Conservation (phyloP, 371 early-diverging fungal genomes). For the Zancudomyces culisetae region DNA sequence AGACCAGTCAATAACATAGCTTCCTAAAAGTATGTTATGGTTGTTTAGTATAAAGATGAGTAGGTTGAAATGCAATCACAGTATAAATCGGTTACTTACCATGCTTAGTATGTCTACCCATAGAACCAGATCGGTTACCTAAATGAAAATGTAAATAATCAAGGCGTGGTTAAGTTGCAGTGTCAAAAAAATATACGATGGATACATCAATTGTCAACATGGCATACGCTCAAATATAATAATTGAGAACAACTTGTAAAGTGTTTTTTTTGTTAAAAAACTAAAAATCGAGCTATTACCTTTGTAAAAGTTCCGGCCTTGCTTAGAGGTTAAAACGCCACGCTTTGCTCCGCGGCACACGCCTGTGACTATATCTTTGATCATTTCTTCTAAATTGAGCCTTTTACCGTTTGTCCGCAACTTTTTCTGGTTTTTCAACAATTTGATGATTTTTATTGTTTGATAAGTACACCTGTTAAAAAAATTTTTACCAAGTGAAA, state of each 20-base stretch:
- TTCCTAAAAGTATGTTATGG: not conserved
- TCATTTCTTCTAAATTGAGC: conserved; percentile 7
- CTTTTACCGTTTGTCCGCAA: not conserved
- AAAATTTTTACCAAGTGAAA: not conserved
- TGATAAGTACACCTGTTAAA: not conserved
- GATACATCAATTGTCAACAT: too few relatives aligned
- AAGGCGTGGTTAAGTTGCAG: too few relatives aligned
- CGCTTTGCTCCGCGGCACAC: conserved; percentile 54
- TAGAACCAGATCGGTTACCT: conserved; percentile 66
- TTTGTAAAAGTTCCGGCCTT: conserved; percentile 67
- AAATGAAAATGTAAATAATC: not conserved
- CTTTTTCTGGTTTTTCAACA: not conserved
- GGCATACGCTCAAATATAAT: too few relatives aligned
- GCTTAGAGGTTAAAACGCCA: conserved; percentile 55
- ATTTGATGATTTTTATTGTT: not conserved
- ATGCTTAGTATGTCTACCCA: conserved; percentile 63
- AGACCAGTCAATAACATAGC: conserved; percentile 44
- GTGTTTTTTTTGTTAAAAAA: too few relatives aligned
- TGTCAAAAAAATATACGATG: too few relatives aligned
- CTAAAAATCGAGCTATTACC: conserved; percentile 22
- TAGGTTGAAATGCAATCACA: too few relatives aligned
- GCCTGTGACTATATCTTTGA: conserved; percentile 52
- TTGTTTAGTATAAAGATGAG: too few relatives aligned
- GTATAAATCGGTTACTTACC: conserved; percentile 35
- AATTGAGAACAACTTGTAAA: too few relatives aligned